Base-by-base conservation (phyloP, 306 rosid species). In the Quercus glauca region DNA sequence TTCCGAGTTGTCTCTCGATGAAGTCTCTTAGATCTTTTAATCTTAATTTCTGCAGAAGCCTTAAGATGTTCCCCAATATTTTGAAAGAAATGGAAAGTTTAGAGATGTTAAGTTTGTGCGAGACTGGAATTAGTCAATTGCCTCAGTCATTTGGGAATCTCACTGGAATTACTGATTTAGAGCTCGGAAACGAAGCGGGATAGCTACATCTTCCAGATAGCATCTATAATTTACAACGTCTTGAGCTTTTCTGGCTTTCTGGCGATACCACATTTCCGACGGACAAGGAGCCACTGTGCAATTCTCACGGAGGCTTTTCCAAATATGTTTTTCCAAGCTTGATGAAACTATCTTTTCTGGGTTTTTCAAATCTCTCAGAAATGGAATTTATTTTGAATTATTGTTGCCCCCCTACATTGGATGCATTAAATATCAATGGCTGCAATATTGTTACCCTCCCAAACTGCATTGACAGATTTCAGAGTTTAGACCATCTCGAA, bases 161-260 rank as follows among this genome's bases (percentile, higher is more conserved):
- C 35, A 79, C 72, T 58, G 83, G 83, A 12, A 84, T 87, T 82
- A 73, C 74, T 74, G 72, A 64, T 28, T 71, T 85, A 14, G 6
- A 55, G 0, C 1, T 49, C 0, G 53, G 5, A 49, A 3, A 49
- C 53, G 0, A 0, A 0, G 0, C 3, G 11, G 1, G 3, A 37
- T 11, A 37, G 0, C 3, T 37, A 37, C 11, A 37, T 37, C 3
- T 37, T 37, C 45, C 45, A 7, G 2, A 0, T 7, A 37, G 45
- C 45, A 37, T 7, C 10, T 37, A 7, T 37, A 37, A 37, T 2
- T 37, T 37, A 37, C 45, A 0, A 37, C 1, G 45, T 37, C 45
- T 37, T 37, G 0, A 37, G 0, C 0, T 0, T 37, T 10, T 37
- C 11, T 0, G 0, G 2, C 3, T 6, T 37, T 0, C 0, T 37